A percentile compares a stretch with the other conserved stretches of the same genome.
These are phyloP conservation scores for Sphaceloma murrayae DNA, from an alignment of 2,329 filamentous ascomycete genomes.

Conservation along the genomic window DNA sequence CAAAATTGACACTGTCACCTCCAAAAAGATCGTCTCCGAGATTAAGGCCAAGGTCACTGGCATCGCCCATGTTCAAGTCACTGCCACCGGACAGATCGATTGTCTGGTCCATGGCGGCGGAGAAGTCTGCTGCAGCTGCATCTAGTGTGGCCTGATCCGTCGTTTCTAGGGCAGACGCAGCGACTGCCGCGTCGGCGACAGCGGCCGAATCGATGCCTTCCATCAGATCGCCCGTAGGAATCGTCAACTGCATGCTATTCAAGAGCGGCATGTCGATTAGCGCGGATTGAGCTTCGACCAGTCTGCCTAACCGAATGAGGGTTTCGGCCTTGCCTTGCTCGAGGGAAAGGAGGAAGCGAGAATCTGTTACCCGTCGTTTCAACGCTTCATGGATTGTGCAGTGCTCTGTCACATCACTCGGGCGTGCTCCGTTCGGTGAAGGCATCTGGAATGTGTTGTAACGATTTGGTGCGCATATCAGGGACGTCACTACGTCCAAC, in stretches of 20 bases:
- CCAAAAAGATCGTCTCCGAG: conserved; percentile 18
- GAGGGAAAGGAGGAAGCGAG: conserved; percentile 48
- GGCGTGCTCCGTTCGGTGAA: conserved; percentile 32
- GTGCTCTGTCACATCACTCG: neutral
- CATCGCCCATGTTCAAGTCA: conserved; percentile 18
- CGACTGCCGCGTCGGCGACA: conserved; percentile 17
- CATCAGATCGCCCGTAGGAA: conserved; percentile 28
- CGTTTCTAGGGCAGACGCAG: neutral
- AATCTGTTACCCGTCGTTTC: conserved; percentile 40
- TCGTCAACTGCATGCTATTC: conserved; percentile 22
- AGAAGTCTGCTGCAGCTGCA: conserved; percentile 5
- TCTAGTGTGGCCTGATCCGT: conserved; percentile 5
- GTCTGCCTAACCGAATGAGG: conserved; percentile 26
- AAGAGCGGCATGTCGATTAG: conserved; percentile 48
- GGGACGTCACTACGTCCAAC: conserved; percentile 58
- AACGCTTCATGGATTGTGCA: conserved; percentile 22
- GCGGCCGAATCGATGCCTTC: conserved; percentile 28
- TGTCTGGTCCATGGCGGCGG: conserved; percentile 9
- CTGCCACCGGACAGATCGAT: conserved; percentile 23
- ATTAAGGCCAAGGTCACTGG: conserved; percentile 9
- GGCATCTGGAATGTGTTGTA: conserved; percentile 28
- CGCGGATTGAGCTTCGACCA: conserved; percentile 37
- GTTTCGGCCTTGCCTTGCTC: conserved; percentile 50
- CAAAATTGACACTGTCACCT: conserved; percentile 21
- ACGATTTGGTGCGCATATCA: conserved; percentile 56